phyloP scores from a whole-genome alignment of 768 basidiomycete species.

The Podaxis pistillaris region DNA sequence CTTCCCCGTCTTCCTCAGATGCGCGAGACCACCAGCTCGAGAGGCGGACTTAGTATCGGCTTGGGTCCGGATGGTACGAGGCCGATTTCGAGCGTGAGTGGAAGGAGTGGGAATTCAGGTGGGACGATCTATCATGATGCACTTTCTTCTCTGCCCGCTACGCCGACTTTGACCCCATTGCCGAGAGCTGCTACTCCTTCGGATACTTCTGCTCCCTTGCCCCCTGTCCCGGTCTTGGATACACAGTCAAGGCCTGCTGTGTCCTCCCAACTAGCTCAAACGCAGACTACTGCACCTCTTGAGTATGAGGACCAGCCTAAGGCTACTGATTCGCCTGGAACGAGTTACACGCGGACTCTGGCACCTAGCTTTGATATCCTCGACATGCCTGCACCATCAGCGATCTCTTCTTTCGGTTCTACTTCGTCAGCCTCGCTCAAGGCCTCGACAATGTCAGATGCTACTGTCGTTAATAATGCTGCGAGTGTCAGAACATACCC shows the following conservation, averaged over 20 bases:
- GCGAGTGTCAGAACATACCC: constrained; percentile 24
- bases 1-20: constrained; percentile 27
- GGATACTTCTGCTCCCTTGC: constrained; percentile 15
- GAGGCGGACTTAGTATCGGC: constrained; percentile 27
- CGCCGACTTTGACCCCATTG: constrained; percentile 38
- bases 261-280: constrained; percentile 19
- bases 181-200: constrained; percentile 49
- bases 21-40: constrained; percentile 24
- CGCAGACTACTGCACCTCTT: constrained; percentile 21
- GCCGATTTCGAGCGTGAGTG: constrained; percentile 59
- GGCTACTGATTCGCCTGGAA: constrained; percentile 1
- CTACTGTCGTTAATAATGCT: not conserved
- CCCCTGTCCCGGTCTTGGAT: constrained; percentile 1
- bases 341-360: constrained; percentile 6
- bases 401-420: constrained; percentile 49
- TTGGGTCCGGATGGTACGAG: constrained; percentile 40
- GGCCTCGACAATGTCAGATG: not conserved
- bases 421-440: constrained; percentile 33
- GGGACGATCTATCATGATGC: constrained; percentile 67
- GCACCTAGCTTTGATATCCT: constrained; percentile 25
- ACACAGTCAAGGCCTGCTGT: constrained; percentile 21
- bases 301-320: constrained; percentile 22
- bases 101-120: constrained; percentile 50
- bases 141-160: constrained; percentile 44
- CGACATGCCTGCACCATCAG: constrained; percentile 49